Evolutionary conservation across 106 monocot species (phyloP), one percentile per base, ranked within the genome.

Genomic region (Vanilla planifolia): DNA sequence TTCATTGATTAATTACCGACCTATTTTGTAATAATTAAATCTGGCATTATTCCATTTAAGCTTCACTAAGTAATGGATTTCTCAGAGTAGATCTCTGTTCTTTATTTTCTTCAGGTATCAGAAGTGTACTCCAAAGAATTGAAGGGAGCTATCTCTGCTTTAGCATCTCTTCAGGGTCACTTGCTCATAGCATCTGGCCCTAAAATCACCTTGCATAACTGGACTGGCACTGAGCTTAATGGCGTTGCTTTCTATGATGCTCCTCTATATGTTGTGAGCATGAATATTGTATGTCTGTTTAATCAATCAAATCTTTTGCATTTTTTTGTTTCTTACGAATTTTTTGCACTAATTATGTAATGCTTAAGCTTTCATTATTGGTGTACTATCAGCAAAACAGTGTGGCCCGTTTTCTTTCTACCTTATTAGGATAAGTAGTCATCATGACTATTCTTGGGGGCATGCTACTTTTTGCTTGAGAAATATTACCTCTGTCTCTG

Each of bases 221-320:
- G 96, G 96, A 98, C 81, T 43, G 96, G 96, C 34, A 66, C 79
- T 43, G 96, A 98, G 67, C 71, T 98, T 69, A 88, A 72, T 68
- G 96, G 91, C n/a, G 86, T 98, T 63, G 96, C 96, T 58, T 98
- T 98, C 68, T 98, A 84, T 70, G 96, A 98, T 75, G 87, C 91
- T 59, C 96, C 96, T 76, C 71, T 98, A 39, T 81, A 98, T 85
- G 96, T 86, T 53, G 87, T 98, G 55, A 98, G 96, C 84, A 68
- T 98, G 79, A 98, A 98, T 68, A 98, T 77, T 60, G 93, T 94
- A 59, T 28, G 88, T 83, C 55, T 17, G 32, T 2, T 41, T 52
- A 29, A 15, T 15, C 53, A 53, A 53, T n/a, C 24, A 50, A 50
- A 50, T 50, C 21, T 50, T 22, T 25, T 50, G 50, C 9, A 26